Percentiles rank a stretch among this genome's conserved stretches.
Conservation (phyloP, 2,329 filamentous ascomycete genomes). For the Pestalotiopsis sp. region DNA sequence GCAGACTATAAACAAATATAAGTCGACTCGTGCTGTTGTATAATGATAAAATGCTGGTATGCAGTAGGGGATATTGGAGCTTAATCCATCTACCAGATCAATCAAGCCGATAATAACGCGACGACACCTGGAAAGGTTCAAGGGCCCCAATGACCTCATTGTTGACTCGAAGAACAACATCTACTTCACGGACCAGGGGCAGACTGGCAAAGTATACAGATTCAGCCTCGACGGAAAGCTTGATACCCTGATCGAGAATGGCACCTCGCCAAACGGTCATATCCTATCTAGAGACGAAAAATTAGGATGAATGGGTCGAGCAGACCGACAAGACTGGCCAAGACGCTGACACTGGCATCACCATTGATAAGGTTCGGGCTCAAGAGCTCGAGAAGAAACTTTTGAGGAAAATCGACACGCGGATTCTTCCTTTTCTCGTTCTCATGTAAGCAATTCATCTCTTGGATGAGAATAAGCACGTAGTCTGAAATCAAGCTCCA, state of each 20-base stretch:
- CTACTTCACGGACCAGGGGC: slow-evolving; percentile 47
- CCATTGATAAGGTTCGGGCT: not conserved
- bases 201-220: slow-evolving; percentile 42
- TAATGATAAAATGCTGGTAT: not conserved
- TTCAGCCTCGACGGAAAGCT: slow-evolving; percentile 34
- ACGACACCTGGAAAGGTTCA: slow-evolving; percentile 43
- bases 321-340: not conserved
- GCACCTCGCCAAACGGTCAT: slow-evolving; percentile 39
- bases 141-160: slow-evolving; percentile 43
- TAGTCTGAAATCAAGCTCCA: not conserved
- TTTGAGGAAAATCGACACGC: slow-evolving; percentile 9
- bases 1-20: slow-evolving; percentile 44
- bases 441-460: not conserved
- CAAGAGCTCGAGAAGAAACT: slow-evolving; percentile 1
- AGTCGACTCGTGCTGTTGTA: not conserved
- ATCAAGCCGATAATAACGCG: slow-evolving; percentile 33
- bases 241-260: slow-evolving; percentile 38
- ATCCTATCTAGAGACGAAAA: slow-evolving; percentile 39
- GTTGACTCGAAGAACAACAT: slow-evolving; percentile 36
- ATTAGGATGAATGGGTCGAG: slow-evolving; percentile 19
- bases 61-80: slow-evolving; percentile 36
- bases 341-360: not conserved
- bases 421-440: slow-evolving; percentile 8
- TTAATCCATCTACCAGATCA: slow-evolving; percentile 30
- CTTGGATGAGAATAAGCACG: not conserved